Base-by-base conservation (phyloP, 331 rosid species). In the Phaseolus coccineus region DNA sequence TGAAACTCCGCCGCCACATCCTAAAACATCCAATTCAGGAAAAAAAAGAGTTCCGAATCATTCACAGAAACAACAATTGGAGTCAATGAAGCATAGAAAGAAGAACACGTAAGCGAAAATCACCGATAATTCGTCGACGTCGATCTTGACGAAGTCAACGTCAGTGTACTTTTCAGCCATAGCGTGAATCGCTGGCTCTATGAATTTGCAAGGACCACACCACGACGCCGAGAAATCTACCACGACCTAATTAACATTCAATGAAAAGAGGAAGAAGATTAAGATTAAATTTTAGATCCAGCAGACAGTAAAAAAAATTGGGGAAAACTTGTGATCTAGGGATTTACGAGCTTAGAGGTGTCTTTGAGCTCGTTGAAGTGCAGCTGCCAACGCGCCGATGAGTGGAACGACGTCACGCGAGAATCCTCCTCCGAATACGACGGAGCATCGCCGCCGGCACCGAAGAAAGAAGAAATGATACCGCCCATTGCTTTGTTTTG, bases 161-260 rank as follows among this genome's bases (percentile, higher is more conserved):
- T 87, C 88, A 64, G 87, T 11, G 88, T 44, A 89, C 69, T 70
- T 85, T 1, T 57, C 19, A 15, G 97, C 73, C 93, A 96, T 81
- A 74, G 58, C 89, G 58, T 76, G 87, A 86, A 90, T 52, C 47
- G 56, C 79, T 0, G 97, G 99, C 87, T 85, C 98, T 14, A 96
- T 91, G 65, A 89, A 58, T 71, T 24, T 90, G 84, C 98, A 96
- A 1, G 98, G 99, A 0, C 97, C 98, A 67, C 99, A 96, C 99
- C 98, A 96, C 37, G 94, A 46, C 4, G 98, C 99, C 1, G 94
- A 85, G 97, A 96, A 96, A 81, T 93, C 99, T 27, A 95, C 81
- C 85, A 95, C 99, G 58, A 61, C 2, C 68, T 61, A 5, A 58
- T 55, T 8, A 2, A 55, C 4, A 4, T 19, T 19, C 62, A 19